Conservation (phyloP, 2,329 filamentous ascomycete species). For the Aspergillus texensis region DNA sequence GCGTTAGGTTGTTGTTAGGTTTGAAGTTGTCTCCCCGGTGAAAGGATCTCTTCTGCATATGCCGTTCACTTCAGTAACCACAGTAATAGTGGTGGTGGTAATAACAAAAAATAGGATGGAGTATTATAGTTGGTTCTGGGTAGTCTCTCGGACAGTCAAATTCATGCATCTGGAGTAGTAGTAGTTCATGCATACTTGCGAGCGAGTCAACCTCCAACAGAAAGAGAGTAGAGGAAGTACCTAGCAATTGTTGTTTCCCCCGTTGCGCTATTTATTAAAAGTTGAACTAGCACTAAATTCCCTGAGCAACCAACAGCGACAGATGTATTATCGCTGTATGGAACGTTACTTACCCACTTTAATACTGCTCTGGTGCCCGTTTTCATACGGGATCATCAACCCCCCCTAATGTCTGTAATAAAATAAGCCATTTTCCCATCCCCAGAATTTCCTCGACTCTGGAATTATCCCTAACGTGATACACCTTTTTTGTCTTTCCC, state of each 20-base stretch:
- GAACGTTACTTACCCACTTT: background rate
- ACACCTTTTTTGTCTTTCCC: slow-evolving; percentile 3
- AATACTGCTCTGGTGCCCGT: background rate
- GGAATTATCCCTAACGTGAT: slow-evolving; percentile 6
- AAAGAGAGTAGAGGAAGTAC: background rate
- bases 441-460: slow-evolving; percentile 2
- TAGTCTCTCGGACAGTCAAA: background rate
- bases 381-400: background rate
- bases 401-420: slow-evolving; percentile 1
- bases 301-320: slow-evolving; percentile 5
- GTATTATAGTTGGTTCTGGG: background rate
- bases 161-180: background rate
- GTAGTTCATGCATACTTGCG: background rate
- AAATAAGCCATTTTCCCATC: slow-evolving; percentile 1
- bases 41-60: background rate
- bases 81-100: background rate
- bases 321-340: background rate
- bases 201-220: background rate
- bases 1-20: background rate
- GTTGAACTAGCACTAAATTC: background rate
- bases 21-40: background rate
- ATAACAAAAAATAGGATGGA: background rate
- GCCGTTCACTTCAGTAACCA: background rate
- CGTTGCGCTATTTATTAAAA: background rate
- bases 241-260: background rate